These are phyloP conservation scores for Pestalotiopsis sp. DNA, from an alignment of 2,329 filamentous ascomycete species.

Conservation along the genomic window DNA sequence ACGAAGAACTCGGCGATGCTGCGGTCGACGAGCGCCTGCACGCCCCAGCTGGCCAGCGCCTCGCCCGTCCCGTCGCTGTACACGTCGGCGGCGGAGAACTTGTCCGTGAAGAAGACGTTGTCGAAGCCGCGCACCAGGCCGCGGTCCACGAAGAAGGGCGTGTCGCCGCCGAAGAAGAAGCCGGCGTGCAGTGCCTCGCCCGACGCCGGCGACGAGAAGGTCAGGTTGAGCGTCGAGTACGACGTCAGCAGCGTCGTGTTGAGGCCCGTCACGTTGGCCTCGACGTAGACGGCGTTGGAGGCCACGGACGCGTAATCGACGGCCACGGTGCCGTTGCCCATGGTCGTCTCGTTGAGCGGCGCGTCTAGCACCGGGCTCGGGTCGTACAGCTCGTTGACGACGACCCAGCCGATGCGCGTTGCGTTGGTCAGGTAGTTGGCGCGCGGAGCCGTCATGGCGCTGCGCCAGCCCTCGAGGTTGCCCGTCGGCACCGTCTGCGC, in stretches of 20 bases:
- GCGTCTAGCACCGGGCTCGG: constrained; percentile 47
- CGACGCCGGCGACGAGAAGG: constrained; percentile 50
- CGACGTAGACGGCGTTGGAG: constrained; percentile 56
- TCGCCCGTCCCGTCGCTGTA: constrained; percentile 21
- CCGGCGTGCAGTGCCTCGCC: constrained; percentile 53
- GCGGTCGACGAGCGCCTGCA: constrained; percentile 56
- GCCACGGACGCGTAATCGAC: constrained; percentile 53
- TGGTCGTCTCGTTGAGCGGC: constrained; percentile 43
- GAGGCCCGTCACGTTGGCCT: constrained; percentile 47
- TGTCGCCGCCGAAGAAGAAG: constrained; percentile 50
- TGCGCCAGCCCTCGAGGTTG: constrained; percentile 52
- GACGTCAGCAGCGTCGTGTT: constrained; percentile 24
- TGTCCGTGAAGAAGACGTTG: constrained; percentile 58
- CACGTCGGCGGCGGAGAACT: constrained; percentile 40
- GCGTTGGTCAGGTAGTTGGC: constrained; percentile 53
- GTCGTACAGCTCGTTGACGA: constrained; percentile 54
- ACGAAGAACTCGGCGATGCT: constrained; percentile 59
- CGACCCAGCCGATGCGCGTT: constrained; percentile 51
- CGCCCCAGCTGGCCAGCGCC: constrained; percentile 20
- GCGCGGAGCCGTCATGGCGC: constrained; percentile 54
- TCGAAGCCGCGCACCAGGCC: constrained; percentile 50
- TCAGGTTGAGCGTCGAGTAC: constrained; percentile 49
- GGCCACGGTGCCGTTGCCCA: constrained; percentile 50
- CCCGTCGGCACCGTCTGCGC: constrained; percentile 55
- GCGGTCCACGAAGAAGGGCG: constrained; percentile 54